Evolutionary conservation across 2,329 filamentous ascomycete species (phyloP).

Genomic region (Trichophyton schoenleinii): DNA sequence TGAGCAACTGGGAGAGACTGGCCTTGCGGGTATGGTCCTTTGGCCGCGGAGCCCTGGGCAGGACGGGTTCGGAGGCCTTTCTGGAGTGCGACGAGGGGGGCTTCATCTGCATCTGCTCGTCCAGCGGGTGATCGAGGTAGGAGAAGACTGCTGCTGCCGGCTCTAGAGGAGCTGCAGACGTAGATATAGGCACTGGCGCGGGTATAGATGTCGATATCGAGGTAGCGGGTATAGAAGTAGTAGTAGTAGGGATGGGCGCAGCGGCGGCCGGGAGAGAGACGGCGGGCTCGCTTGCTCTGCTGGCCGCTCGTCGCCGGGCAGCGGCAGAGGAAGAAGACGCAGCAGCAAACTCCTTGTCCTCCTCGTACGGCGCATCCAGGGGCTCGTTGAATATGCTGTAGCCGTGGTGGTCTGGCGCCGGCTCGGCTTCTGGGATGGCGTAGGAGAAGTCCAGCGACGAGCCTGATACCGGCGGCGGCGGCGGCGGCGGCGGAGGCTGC

Average conservation of each 20-base stretch:
- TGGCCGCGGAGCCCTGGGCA: background rate
- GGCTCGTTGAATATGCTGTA: background rate
- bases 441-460: background rate
- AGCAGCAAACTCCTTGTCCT: background rate
- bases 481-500: background rate
- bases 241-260: background rate
- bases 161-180: background rate
- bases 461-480: background rate
- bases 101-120: background rate
- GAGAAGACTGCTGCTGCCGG: background rate
- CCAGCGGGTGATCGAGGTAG: background rate
- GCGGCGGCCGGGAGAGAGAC: background rate
- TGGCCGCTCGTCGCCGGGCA: conserved; percentile 2
- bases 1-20: conserved; percentile 16
- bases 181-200: no score
- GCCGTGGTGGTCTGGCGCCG: background rate
- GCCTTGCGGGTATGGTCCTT: conserved; percentile 13
- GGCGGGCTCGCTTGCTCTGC: conserved; percentile 1
- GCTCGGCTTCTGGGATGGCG: background rate
- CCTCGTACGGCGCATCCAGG: background rate
- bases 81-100: background rate
- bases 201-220: no score
- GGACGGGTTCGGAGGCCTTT: background rate
- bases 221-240: background rate
- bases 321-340: background rate